Percentiles rank a stretch among this genome's conserved stretches.
Evolutionary conservation across 208 protist species (phyloP).

Genomic region (Trypanosoma vivax): DNA sequence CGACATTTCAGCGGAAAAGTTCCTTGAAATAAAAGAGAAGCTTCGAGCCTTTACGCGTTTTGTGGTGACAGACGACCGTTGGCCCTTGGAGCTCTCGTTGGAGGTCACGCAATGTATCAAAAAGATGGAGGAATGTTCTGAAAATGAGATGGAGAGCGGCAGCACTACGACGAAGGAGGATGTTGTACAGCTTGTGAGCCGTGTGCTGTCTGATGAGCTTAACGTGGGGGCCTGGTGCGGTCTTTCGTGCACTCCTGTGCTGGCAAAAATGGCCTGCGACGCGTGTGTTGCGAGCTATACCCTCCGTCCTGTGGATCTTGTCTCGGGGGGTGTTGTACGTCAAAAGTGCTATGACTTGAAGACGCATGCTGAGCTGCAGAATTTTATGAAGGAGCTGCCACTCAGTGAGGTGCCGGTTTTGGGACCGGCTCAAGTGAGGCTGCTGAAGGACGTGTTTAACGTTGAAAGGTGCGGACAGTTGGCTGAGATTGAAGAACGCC

Average conservation of each 20-base stretch:
- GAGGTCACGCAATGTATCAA: slow-evolving; percentile 14
- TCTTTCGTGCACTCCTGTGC: slow-evolving; percentile 41
- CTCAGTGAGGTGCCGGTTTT: slow-evolving; percentile 55
- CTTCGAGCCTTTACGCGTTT: slow-evolving; percentile 34
- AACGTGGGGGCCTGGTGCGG: slow-evolving; percentile 53
- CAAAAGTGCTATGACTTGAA: slow-evolving; percentile 24
- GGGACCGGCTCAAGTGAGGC: slow-evolving; percentile 34
- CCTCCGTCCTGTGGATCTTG: not conserved
- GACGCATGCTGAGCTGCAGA: slow-evolving; percentile 21
- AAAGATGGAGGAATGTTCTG: not conserved
- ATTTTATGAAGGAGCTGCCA: slow-evolving; percentile 41
- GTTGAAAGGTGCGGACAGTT: slow-evolving; percentile 54
- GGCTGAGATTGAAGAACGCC: slow-evolving; percentile 18
- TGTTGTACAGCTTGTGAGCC: slow-evolving; percentile 3
- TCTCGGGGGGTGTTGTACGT: slow-evolving; percentile 6
- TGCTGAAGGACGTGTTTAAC: slow-evolving; percentile 51
- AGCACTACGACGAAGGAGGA: not conserved
- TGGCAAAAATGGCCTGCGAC: slow-evolving; percentile 86
- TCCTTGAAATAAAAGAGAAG: slow-evolving; percentile 19
- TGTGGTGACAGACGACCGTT: slow-evolving; percentile 16
- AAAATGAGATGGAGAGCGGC: not conserved
- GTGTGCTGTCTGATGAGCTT: slow-evolving; percentile 10
- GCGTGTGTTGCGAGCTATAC: slow-evolving; percentile 7
- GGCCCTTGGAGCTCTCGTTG: slow-evolving; percentile 15
- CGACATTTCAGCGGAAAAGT: slow-evolving; percentile 6